A percentile compares a stretch with the other conserved stretches of the same genome.
Evolutionary conservation across 202 grass and related monocot species (phyloP).

Genomic region (Thinopyrum obtusiflorum): DNA sequence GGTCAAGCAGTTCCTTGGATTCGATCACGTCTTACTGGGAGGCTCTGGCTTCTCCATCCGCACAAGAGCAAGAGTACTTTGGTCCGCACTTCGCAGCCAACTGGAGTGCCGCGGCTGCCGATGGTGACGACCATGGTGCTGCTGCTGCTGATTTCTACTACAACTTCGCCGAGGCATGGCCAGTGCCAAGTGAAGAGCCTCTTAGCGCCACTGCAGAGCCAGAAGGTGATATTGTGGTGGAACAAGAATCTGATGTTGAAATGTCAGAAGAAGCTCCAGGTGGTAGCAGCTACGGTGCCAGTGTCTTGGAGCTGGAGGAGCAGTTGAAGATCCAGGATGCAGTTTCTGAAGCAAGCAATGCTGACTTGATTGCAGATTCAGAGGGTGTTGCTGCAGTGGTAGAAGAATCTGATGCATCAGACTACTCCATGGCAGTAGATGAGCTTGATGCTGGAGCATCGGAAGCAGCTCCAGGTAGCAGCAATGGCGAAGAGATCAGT

Average conservation of each 20-base stretch:
- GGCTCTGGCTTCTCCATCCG: constrained; percentile 3
- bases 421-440: neutral
- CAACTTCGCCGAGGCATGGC: constrained; percentile 23
- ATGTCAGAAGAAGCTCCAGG: constrained; percentile 22
- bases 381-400: constrained; percentile 15
- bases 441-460: constrained; percentile 6
- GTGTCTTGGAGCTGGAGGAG: neutral
- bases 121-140: constrained; percentile 24
- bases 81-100: constrained; percentile 48
- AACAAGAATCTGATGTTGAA: neutral
- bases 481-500: constrained; percentile 23
- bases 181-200: neutral
- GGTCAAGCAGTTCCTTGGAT: constrained; percentile 55
- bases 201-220: neutral
- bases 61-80: constrained; percentile 28
- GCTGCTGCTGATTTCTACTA: constrained; percentile 33
- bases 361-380: constrained; percentile 13
- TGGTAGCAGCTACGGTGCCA: neutral
- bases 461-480: constrained; percentile 29
- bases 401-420: neutral
- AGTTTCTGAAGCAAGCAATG: constrained; percentile 18
- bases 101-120: constrained; percentile 42
- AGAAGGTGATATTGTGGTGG: constrained; percentile 1
- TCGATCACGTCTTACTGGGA: constrained; percentile 40
- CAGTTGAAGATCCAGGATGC: constrained; percentile 7